Conservation (phyloP, 257 asterid species). For the Lavandula angustifolia region DNA sequence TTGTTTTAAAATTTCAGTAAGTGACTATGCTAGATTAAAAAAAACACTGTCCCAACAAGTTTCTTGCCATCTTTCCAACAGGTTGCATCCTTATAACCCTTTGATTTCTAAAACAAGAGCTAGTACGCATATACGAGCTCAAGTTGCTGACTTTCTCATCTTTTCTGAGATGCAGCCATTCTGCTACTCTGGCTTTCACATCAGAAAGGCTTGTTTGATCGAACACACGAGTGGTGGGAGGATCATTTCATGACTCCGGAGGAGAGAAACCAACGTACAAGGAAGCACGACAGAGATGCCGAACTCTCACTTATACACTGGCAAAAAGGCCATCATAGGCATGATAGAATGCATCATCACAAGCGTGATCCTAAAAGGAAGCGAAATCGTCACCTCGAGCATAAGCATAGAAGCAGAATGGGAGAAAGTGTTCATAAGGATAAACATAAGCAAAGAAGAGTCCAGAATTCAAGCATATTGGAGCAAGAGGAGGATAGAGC, state of each 20-base stretch:
- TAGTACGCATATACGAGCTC: too few relatives aligned
- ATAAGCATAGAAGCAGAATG: slow-evolving; percentile 34
- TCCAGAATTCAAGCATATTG: slow-evolving; percentile 43
- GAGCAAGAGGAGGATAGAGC: slow-evolving; percentile 38
- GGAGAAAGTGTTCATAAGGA: slow-evolving; percentile 67
- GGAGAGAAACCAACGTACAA: slow-evolving; percentile 21
- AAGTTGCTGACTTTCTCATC: neutral
- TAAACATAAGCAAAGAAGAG: slow-evolving; percentile 60
- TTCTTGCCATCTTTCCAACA: slow-evolving; percentile 77
- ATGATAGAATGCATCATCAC: slow-evolving; percentile 47
- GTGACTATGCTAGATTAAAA: too few relatives aligned
- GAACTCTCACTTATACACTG: slow-evolving; percentile 34
- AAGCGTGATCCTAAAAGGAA: slow-evolving; percentile 43
- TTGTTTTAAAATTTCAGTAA: too few relatives aligned
- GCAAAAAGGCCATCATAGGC: slow-evolving; percentile 39
- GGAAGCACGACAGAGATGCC: slow-evolving; percentile 40
- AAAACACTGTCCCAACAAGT: too few relatives aligned
- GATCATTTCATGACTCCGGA: slow-evolving; percentile 63
- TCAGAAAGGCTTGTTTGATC: slow-evolving; percentile 82
- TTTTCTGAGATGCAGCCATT: slow-evolving; percentile 52
- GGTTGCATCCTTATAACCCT: slow-evolving; percentile 36
- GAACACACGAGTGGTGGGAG: slow-evolving; percentile 96
- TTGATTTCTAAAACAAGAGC: neutral
- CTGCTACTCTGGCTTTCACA: slow-evolving; percentile 86
- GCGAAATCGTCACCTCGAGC: slow-evolving; percentile 39